phyloP scores from a whole-genome alignment of 73 alveolate species.

The Paramecium sexaurelia region DNA sequence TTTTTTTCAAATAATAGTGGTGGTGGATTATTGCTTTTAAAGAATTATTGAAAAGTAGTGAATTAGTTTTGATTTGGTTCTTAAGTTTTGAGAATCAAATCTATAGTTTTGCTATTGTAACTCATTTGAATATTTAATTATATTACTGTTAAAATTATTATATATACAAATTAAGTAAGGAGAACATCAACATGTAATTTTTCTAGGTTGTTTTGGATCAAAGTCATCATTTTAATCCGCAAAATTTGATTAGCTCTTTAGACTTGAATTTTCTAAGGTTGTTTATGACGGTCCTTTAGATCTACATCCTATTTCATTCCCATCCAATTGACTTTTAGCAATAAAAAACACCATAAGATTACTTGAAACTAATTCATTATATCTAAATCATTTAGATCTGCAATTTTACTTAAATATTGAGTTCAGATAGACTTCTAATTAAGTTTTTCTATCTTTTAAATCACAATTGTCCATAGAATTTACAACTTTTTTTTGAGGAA shows the following conservation, averaged over 20 bases:
- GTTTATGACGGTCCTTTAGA: conserved; percentile 16
- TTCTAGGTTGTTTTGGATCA: conserved; percentile 25
- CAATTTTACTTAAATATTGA: neutral
- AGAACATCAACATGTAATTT: conserved; percentile 25
- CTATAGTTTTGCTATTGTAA: conserved; percentile 38
- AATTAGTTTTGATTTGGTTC: conserved; percentile 2
- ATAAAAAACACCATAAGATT: neutral
- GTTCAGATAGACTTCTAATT: neutral
- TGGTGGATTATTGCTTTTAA: neutral
- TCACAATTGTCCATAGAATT: neutral
- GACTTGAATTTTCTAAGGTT: conserved; percentile 42
- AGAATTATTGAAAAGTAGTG: conserved; percentile 39
- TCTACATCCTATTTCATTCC: conserved; percentile 28
- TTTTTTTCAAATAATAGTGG: conserved; percentile 18
- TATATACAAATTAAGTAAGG: conserved; percentile 14
- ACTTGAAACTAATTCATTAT: neutral
- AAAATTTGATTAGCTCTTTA: neutral
- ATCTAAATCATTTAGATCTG: neutral
- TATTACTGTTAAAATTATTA: conserved; percentile 27
- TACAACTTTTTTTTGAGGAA: conserved; percentile 2
- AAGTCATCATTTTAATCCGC: neutral
- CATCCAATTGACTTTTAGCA: conserved; percentile 8
- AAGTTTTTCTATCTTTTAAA: neutral
- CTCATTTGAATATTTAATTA: conserved; percentile 21
- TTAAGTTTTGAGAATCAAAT: conserved; percentile 19